phyloP scores from a whole-genome alignment of 306 rosid species.

The Corylus avellana region DNA sequence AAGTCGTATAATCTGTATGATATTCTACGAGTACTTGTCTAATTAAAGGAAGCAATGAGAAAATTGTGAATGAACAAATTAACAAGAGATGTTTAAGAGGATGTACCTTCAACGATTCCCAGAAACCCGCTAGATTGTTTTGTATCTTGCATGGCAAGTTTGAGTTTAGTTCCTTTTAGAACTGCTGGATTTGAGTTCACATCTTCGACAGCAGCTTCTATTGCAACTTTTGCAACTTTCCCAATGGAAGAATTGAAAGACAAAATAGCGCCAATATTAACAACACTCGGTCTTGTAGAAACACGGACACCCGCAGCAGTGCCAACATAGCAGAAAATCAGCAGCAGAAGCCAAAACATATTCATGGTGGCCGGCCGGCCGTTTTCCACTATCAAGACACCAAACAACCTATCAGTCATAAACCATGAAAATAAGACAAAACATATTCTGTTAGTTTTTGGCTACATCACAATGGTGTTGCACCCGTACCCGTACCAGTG shows the following conservation, averaged over 20 bases:
- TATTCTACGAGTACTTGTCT: not conserved
- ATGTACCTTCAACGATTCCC: conserved; percentile 55
- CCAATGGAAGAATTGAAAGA: conserved; percentile 51
- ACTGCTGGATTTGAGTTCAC: conserved; percentile 40
- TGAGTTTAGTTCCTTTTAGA: conserved; percentile 47
- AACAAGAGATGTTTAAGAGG: not conserved
- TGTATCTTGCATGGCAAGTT: conserved; percentile 40
- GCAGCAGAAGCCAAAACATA: conserved; percentile 33
- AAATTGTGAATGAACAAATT: not conserved
- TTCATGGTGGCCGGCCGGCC: conserved; percentile 28
- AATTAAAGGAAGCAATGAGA: not conserved
- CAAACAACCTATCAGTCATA: not conserved
- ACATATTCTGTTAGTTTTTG: too few species aligned
- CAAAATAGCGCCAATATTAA: conserved; percentile 56
- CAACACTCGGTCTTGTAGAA: conserved; percentile 25
- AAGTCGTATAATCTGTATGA: conserved; percentile 3
- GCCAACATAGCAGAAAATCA: conserved; percentile 28
- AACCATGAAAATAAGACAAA: not conserved
- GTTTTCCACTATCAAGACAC: conserved; percentile 11
- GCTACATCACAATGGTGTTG: too few species aligned
- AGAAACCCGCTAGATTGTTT: conserved; percentile 46
- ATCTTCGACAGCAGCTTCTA: conserved; percentile 51
- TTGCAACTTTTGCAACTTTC: conserved; percentile 53
- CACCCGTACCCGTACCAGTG: too few species aligned
- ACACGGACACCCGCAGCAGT: conserved; percentile 9